Base-by-base conservation (phyloP, 768 basidiomycete genomes). In the Thelephora ganbajun region DNA sequence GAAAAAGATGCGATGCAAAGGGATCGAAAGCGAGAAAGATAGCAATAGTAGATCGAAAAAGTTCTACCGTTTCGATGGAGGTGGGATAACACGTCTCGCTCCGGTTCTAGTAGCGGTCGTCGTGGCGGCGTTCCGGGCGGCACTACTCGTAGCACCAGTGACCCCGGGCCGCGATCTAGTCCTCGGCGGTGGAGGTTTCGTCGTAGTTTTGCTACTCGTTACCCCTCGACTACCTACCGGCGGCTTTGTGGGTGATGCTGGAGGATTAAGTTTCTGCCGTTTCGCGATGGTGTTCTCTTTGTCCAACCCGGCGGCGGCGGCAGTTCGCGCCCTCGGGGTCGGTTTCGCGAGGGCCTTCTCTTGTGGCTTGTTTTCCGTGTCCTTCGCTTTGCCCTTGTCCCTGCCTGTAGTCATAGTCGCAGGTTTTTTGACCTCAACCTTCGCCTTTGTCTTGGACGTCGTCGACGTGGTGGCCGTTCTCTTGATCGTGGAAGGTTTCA, bases 331-430 rank as follows among this genome's bases (percentile, higher is more conserved):
- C 9, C 26, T 45, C 5, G 34, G 42, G 2, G 43, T 36, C 3
- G 52, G 49, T 16, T 54, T 59, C 11, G 44, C 45, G 2, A 9
- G 26, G 26, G 26, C 26, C 26, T 30, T 30, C 26, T 30, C 26
- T 30, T 30, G 26, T 9, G 26, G 26, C 14, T 41, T 41, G 22
- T 11, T 14, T 14, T 41, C 39, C 12, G 12, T 22, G 7, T 41
- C 39, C 22, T 53, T 50, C 41, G 59, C 62, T 51, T 57, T 66
- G 1, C 53, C 60, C 53, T 71, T 74, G 30, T 55, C 61, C 56
- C 71, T 72, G 50, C 67, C 67, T 47, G 26, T 4, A 30, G 63
- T 67, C 35, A 64, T 57, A 23, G 64, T 51, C 14, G 65, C 56
- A 43, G 56, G 59, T 52, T 62, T 51, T 22, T 68, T 63, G 4